phyloP scores from a whole-genome alignment of 2,329 filamentous ascomycete species.

The Colletotrichum filicis region DNA sequence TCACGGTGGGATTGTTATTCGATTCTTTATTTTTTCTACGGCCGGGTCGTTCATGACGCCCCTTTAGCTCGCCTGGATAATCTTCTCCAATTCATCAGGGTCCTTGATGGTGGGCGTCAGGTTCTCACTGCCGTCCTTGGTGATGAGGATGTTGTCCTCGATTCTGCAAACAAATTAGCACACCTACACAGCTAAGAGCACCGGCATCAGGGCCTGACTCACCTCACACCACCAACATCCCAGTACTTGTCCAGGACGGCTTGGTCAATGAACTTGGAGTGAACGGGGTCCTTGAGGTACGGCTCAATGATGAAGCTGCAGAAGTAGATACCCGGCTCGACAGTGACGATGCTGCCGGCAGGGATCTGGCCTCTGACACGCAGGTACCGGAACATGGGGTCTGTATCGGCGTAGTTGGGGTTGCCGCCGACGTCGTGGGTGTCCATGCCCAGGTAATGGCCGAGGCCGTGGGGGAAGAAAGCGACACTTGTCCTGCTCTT shows the following conservation, averaged over 20 bases:
- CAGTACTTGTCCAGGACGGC: slow-evolving; percentile 82
- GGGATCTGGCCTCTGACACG: slow-evolving; percentile 81
- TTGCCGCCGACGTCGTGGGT: slow-evolving; percentile 89
- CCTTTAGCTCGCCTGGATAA: slow-evolving; percentile 42
- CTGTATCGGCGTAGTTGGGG: slow-evolving; percentile 80
- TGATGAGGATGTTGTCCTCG: slow-evolving; percentile 80
- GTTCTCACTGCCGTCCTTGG: slow-evolving; percentile 75
- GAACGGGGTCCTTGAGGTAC: slow-evolving; percentile 77
- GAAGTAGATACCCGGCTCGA: slow-evolving; percentile 96
- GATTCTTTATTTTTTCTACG: background rate
- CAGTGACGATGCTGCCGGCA: slow-evolving; percentile 84
- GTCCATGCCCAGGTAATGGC: slow-evolving; percentile 92
- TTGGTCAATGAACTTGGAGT: slow-evolving; percentile 81
- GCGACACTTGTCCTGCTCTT: slow-evolving; percentile 83
- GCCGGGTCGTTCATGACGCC: background rate
- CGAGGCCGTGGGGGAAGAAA: slow-evolving; percentile 92
- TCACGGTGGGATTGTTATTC: background rate
- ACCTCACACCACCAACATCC: slow-evolving; percentile 81
- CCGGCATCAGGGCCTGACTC: slow-evolving; percentile 40
- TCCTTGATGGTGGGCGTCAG: slow-evolving; percentile 79
- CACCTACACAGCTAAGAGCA: background rate
- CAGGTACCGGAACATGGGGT: slow-evolving; percentile 88
- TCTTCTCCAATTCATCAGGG: slow-evolving; percentile 68
- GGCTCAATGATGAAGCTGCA: slow-evolving; percentile 89
- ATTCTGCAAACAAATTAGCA: slow-evolving; percentile 52